phyloP scores from a whole-genome alignment of 805 yeast genomes.

The Ogataea populi-albae region DNA sequence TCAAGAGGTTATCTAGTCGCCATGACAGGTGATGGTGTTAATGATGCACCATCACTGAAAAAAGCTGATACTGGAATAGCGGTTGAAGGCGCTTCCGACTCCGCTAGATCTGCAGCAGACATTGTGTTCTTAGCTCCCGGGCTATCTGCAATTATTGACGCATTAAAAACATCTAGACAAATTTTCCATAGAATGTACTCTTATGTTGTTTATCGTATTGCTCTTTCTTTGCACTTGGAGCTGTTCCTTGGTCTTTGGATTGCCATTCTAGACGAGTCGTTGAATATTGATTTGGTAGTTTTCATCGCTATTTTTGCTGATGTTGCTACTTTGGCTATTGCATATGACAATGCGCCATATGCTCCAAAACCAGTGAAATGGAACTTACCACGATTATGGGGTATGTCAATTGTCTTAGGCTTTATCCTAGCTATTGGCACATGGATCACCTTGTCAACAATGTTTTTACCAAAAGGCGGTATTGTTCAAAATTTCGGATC shows the following conservation, averaged over 20 bases:
- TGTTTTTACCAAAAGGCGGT: conserved; percentile 89
- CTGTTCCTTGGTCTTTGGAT: conserved; percentile 94
- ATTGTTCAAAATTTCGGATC: conserved; percentile 95
- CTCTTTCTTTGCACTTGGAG: conserved; percentile 91
- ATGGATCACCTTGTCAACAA: conserved; percentile 92
- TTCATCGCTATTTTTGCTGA: conserved; percentile 97
- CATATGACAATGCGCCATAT: conserved; percentile 96
- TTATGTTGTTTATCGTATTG: conserved; percentile 96
- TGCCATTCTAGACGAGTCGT: conserved; percentile 83
- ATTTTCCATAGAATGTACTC: conserved; percentile 99
- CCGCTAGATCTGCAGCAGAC: conserved; percentile 96
- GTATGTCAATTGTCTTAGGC: conserved; percentile 89
- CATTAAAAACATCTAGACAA: conserved; percentile 91
- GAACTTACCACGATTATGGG: conserved; percentile 97
- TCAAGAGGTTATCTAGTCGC: conserved; percentile 96
- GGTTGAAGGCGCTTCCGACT: conserved; percentile 96
- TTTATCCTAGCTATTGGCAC: conserved; percentile 83
- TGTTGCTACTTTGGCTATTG: conserved; percentile 95
- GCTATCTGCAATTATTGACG: conserved; percentile 91
- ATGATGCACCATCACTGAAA: conserved; percentile 96
- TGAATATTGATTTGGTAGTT: conserved; percentile 87
- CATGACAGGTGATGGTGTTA: conserved; percentile 99
- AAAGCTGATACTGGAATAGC: conserved; percentile 97
- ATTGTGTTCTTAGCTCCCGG: conserved; percentile 95
- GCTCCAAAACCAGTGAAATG: conserved; percentile 91